Evolutionary conservation across 345 rosid species (phyloP).

Genomic region (Theobroma cacao): DNA sequence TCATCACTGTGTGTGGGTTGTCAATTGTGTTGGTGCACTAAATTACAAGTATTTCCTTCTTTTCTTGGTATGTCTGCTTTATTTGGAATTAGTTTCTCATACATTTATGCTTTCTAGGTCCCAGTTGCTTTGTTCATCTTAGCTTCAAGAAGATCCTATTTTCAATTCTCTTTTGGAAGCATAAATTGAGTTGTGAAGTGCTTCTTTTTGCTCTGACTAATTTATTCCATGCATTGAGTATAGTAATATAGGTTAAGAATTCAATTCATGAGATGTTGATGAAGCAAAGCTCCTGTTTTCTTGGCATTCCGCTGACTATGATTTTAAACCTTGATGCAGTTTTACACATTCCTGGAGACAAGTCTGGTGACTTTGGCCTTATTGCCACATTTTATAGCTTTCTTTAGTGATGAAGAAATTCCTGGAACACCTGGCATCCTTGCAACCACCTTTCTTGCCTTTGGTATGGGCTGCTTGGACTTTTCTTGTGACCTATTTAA

Average conservation of each 20-base stretch:
- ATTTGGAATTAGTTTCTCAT: neutral
- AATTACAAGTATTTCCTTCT: constrained; percentile 95
- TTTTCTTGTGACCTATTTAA: neutral
- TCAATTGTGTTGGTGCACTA: constrained; percentile 92
- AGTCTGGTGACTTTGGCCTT: constrained; percentile 77
- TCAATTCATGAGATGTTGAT: neutral
- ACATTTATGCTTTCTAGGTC: neutral
- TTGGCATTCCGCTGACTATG: constrained; percentile 10
- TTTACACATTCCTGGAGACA: constrained; percentile 95
- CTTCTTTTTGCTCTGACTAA: neutral
- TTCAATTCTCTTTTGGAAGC: neutral
- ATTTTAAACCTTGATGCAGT: constrained; percentile 51
- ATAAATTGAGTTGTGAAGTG: neutral
- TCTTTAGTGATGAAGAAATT: constrained; percentile 91
- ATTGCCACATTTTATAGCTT: constrained; percentile 83
- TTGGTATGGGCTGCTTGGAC: constrained; percentile 49
- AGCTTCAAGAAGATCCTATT: neutral
- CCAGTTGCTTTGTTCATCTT: neutral
- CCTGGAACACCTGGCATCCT: constrained; percentile 93
- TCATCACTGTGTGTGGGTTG: constrained; percentile 99
- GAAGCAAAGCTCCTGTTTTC: neutral
- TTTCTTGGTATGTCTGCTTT: constrained; percentile 69
- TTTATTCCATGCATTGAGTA: neutral
- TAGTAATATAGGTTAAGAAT: neutral
- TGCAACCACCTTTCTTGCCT: constrained; percentile 94